phyloP scores from a whole-genome alignment of 805 yeast genomes.

The Sugiyamaella americana region DNA sequence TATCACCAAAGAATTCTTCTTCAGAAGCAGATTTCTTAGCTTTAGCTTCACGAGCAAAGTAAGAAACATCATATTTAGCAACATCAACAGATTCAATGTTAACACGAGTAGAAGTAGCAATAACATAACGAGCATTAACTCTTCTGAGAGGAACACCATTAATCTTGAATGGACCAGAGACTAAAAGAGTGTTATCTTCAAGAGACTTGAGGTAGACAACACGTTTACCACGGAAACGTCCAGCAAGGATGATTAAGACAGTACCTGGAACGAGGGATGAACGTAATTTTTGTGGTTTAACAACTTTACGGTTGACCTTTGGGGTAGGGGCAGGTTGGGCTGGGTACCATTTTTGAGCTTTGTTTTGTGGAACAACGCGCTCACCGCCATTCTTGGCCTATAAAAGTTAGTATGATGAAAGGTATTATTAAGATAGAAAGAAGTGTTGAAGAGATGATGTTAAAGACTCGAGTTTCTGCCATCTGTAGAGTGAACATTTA shows the following conservation, averaged over 20 bases:
- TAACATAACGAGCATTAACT: constrained; percentile 97
- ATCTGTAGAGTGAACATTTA: too few relatives aligned
- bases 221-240: constrained; percentile 99
- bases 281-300: constrained; percentile 92
- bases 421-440: too few relatives aligned
- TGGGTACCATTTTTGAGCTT: constrained; percentile 78
- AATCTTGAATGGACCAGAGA: constrained; percentile 98
- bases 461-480: too few relatives aligned
- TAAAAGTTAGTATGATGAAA: background rate
- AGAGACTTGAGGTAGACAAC: constrained; percentile 95
- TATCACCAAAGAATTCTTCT: constrained; percentile 82
- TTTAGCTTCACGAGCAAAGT: constrained; percentile 86
- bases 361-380: constrained; percentile 31
- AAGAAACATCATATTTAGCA: constrained; percentile 85
- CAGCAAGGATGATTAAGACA: constrained; percentile 94
- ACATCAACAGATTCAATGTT: constrained; percentile 74
- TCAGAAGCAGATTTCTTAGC: constrained; percentile 72
- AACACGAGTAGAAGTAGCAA: constrained; percentile 95
- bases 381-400: constrained; percentile 34
- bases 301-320: constrained; percentile 31
- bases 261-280: constrained; percentile 96
- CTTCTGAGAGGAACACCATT: constrained; percentile 99
- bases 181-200: constrained; percentile 96
- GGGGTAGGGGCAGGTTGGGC: constrained; percentile 23
- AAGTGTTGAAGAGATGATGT: too few relatives aligned